Percentiles rank a stretch among this genome's conserved stretches.
Evolutionary conservation across 208 protist species (phyloP).

Genomic region (Novymonas esmeraldas): DNA sequence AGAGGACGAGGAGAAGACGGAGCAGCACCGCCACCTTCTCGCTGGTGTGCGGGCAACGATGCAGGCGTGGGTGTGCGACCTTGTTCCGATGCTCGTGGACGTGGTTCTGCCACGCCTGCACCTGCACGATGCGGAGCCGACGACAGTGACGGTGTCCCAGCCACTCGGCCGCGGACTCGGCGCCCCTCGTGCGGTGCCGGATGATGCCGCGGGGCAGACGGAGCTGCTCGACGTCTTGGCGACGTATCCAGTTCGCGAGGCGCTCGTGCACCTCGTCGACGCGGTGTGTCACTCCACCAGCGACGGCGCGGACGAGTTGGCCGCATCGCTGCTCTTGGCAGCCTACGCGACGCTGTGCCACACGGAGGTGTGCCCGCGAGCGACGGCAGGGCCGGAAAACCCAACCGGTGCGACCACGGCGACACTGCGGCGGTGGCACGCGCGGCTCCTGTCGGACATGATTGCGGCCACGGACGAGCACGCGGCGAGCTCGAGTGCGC

Average conservation of each 20-base stretch:
- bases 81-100: constrained; percentile 20
- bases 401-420: not conserved
- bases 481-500: not conserved
- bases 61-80: constrained; percentile 48
- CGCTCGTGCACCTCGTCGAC: constrained; percentile 9
- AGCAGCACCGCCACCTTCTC: not conserved
- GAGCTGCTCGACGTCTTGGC: not conserved
- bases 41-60: constrained; percentile 19
- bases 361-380: not conserved
- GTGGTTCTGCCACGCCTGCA: constrained; percentile 30
- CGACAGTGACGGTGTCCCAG: constrained; percentile 16
- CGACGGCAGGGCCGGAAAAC: not conserved
- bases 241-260: constrained; percentile 7
- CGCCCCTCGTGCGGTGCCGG: not conserved
- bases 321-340: constrained; percentile 10
- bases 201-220: not conserved
- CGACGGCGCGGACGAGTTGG: constrained; percentile 4
- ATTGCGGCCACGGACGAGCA: not conserved
- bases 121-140: constrained; percentile 18
- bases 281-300: constrained; percentile 12
- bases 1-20: too few species aligned
- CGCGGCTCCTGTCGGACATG: constrained; percentile 8
- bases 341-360: constrained; percentile 21
- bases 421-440: constrained; percentile 9
- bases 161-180: not conserved